Evolutionary conservation across 306 rosid species (phyloP), one percentile per base, ranked within the genome.

Genomic region (Dryas alaskensis): DNA sequence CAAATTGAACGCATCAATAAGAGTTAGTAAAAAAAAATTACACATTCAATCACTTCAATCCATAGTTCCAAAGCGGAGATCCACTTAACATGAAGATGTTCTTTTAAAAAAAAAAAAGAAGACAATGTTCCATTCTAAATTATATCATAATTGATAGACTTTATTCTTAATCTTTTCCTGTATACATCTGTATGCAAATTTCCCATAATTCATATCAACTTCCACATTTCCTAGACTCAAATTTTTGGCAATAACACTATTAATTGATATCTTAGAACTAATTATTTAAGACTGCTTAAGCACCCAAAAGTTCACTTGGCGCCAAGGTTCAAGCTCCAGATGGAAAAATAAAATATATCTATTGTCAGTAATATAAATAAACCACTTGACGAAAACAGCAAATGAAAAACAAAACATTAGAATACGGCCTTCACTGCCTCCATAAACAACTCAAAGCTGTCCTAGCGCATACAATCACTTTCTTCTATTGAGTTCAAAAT

Each of bases 1-100:
- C 14, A 25, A 74, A 71, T 59, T 37, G 55, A 37, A 60, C 25
- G 48, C 47, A 76, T 59, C 57, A 40, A 25, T 45, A 64, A 66
- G 46, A 12, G 47, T 60, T 37, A 5, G 10, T 31, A 31, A 31
- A 31, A 42, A 22, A 44, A 40, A 14, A 4, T 8, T 14, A 27
- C 58, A 13, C 12, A 73, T 22, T 65, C 10, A 16, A 65, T 25
- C 63, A 66, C 42, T 65, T 57, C 31, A 50, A 66, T 43, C 39
- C 50, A 40, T 55, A 46, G 13, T 40, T n/a, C 53, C 11, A 76
- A n/a, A 47, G 52, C 9, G 42, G 65, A n/a, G 55, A n/a, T 19
- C 67, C 59, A 61, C 40, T 16, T 6, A 1, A 13, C 8, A 37
- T 31, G 60, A 70, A 70, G 4, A 46, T 17, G 19, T 16, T 10